These are phyloP conservation scores for Schizochytrium sp. DNA, from an alignment of 108 stramenopile species.

Conservation along the genomic window DNA sequence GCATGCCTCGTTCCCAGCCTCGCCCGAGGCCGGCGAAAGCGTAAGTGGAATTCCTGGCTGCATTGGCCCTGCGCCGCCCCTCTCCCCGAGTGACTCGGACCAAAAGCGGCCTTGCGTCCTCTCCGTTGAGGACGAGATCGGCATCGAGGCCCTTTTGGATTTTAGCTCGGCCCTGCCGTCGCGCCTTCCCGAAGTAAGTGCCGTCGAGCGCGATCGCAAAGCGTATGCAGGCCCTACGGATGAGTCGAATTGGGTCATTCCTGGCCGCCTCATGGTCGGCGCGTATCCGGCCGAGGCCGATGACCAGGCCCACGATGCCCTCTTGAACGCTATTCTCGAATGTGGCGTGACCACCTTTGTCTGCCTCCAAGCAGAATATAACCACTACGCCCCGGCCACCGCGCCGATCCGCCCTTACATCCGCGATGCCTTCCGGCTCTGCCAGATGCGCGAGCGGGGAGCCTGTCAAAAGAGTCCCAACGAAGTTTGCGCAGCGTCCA, in stretches of 20 bases:
- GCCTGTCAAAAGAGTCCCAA: too few species aligned
- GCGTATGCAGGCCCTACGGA: background rate
- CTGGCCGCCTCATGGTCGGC: constrained; percentile 25
- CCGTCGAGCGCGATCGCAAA: background rate
- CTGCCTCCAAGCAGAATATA: constrained; percentile 54
- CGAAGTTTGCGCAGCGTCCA: background rate
- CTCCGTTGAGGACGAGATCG: background rate
- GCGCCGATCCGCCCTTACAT: constrained; percentile 1
- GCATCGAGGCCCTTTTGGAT: background rate
- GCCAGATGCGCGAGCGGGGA: background rate
- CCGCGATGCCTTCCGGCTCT: constrained; percentile 12
- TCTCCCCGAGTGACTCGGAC: background rate
- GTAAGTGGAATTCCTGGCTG: too few species aligned
- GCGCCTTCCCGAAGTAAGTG: background rate
- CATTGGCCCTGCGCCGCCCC: background rate
- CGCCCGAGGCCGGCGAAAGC: too few species aligned
- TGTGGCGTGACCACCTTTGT: constrained; percentile 51
- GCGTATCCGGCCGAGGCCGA: constrained; percentile 31
- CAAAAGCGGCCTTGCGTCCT: background rate
- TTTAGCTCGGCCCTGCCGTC: background rate
- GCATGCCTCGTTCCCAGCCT: too few species aligned
- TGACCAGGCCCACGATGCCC: constrained; percentile 22
- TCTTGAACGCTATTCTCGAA: constrained; percentile 28
- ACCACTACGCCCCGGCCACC: background rate
- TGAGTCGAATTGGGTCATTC: constrained; percentile 32